Percentiles rank a stretch among this genome's conserved stretches.
These are phyloP conservation scores for Periconia digitata DNA, from an alignment of 2,329 filamentous ascomycete genomes.

Conservation along the genomic window DNA sequence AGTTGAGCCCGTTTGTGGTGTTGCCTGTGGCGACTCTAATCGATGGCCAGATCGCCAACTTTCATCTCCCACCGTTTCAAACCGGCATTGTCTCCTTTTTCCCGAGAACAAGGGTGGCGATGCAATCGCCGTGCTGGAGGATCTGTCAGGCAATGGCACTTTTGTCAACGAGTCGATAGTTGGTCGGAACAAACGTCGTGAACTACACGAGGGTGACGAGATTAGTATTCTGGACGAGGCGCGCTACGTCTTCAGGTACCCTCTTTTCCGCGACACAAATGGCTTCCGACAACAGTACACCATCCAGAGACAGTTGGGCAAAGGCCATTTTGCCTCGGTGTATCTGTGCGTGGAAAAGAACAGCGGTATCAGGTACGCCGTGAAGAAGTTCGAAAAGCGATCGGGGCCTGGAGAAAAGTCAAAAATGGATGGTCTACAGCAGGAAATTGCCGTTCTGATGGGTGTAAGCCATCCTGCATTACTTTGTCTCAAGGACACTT, in stretches of 20 bases:
- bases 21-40: conserved; percentile 12
- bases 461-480: conserved; percentile 94
- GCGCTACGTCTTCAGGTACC: conserved; percentile 90
- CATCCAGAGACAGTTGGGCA: conserved; percentile 81
- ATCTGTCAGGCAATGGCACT: conserved; percentile 93
- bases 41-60: conserved; percentile 65
- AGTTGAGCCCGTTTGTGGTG: conserved; percentile 37
- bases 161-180: conserved; percentile 92
- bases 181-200: conserved; percentile 86
- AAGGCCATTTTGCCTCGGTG: conserved; percentile 93
- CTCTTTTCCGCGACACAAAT: conserved; percentile 59
- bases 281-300: conserved; percentile 85
- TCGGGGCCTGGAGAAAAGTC: conserved; percentile 79
- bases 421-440: conserved; percentile 83
- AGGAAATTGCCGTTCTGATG: conserved; percentile 96
- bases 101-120: conserved; percentile 61
- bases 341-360: conserved; percentile 87
- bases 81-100: conserved; percentile 75
- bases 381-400: conserved; percentile 91
- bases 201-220: conserved; percentile 87
- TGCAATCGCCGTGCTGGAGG: conserved; percentile 76
- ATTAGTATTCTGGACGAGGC: conserved; percentile 83
- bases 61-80: conserved; percentile 79
- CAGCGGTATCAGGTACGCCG: conserved; percentile 80
- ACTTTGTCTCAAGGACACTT: conserved; percentile 91